Evolutionary conservation across 2,329 filamentous ascomycete species (phyloP).

Genomic region (Cordyceps cateniannulata): DNA sequence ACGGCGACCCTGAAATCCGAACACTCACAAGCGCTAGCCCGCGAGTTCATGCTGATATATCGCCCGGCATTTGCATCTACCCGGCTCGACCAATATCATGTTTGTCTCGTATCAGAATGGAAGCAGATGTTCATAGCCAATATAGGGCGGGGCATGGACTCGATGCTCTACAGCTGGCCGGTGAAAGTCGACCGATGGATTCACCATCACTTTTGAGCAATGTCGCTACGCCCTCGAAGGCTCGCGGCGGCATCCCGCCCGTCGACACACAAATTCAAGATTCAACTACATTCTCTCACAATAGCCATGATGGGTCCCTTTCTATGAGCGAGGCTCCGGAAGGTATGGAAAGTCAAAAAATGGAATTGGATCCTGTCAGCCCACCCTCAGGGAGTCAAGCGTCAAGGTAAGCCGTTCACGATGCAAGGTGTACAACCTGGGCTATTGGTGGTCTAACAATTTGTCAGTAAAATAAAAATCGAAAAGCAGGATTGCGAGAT

Average conservation of each 20-base stretch:
- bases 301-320: not conserved
- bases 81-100: constrained; percentile 2
- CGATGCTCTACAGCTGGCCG: not conserved
- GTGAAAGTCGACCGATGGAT: not conserved
- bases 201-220: constrained; percentile 3
- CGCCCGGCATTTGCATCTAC: not conserved
- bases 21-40: constrained; percentile 4
- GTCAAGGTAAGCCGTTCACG: not conserved
- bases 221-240: not conserved
- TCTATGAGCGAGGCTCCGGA: not conserved
- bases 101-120: constrained; percentile 4
- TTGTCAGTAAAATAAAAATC: not conserved
- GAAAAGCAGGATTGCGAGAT: constrained; percentile 1
- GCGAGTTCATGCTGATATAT: not conserved
- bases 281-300: not conserved
- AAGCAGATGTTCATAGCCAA: constrained; percentile 8
- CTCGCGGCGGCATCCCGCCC: not conserved
- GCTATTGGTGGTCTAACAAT: not conserved
- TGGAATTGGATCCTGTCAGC: not conserved
- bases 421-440: not conserved
- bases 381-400: not conserved
- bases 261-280: not conserved
- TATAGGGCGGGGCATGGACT: not conserved
- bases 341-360: not conserved
- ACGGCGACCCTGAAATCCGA: constrained; percentile 3